Evolutionary conservation across 495 filamentous ascomycete genomes (phyloP), one percentile per base, ranked within the genome.

Genomic region (Hyaloscypha variabilis): DNA sequence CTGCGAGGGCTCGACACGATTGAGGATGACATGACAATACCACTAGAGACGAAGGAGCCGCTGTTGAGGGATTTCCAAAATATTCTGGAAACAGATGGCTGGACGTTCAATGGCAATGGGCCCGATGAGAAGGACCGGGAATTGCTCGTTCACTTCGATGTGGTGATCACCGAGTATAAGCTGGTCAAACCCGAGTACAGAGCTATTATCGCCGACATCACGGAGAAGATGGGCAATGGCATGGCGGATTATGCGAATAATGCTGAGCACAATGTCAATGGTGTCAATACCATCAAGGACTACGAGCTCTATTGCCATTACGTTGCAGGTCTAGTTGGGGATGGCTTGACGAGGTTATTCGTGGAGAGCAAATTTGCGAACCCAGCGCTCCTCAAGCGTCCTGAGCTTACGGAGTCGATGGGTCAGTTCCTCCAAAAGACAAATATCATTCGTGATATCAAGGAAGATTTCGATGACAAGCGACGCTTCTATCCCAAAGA

Each of bases 271-370:
- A 91, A 94, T 69, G 76, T 79, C 62, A 85, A 91, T 58, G 91
- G 91, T 49, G 91, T 98, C 52, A 83, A 91, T 72, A 96, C 93
- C 1, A 78, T 94, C 64, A 80, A 87, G 63, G 93, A 97, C 64
- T 99, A 97, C 75, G 94, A 98, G 73, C 77, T 91, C 31, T 99
- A 99, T 81, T 99, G 95, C 79, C 91, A 96, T 72, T 98, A 98
- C 71, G 95, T 99, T 26, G 95, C 95, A n/a, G 95, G 95, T 25
- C 78, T 99, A 36, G 95, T 99, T 28, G 95, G 95, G 56, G 94
- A 98, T 76, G 95, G 95, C 39, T 77, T 94, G 60, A 99, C 95
- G 13, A 89, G 89, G 19, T 83, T 98, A 26, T 98, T 99, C 69
- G 92, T 98, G 39, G 90, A 92, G 77, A 89, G 89, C 58, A 84